Conservation (phyloP, 768 basidiomycete species). For the Kwoniella newhampshirensis region DNA sequence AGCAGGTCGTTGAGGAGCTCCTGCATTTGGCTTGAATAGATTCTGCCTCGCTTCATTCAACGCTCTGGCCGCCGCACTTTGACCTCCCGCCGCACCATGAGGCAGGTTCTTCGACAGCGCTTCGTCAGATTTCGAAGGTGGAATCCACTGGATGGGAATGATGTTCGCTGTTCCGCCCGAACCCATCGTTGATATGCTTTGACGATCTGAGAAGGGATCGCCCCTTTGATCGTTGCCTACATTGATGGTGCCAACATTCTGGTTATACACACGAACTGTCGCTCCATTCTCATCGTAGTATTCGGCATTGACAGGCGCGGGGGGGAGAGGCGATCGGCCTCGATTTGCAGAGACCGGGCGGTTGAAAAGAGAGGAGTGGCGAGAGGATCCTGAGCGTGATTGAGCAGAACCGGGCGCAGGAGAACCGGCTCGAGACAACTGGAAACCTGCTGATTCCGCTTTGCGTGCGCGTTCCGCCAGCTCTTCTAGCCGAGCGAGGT, state of each 20-base stretch:
- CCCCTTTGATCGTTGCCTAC: slow-evolving; percentile 6
- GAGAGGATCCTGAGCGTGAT: slow-evolving; percentile 31
- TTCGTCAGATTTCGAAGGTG: slow-evolving; percentile 32
- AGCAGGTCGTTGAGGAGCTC: slow-evolving; percentile 41
- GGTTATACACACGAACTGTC: slow-evolving; percentile 30
- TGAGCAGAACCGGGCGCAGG: slow-evolving; percentile 24
- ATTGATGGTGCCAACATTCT: slow-evolving; percentile 32
- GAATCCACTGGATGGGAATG: slow-evolving; percentile 50
- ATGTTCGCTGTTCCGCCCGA: slow-evolving; percentile 37
- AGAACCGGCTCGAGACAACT: slow-evolving; percentile 43
- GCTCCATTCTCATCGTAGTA: slow-evolving; percentile 37
- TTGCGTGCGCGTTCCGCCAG: slow-evolving; percentile 41
- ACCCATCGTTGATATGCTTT: slow-evolving; percentile 35
- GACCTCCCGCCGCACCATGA: slow-evolving; percentile 13
- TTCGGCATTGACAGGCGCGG: slow-evolving; percentile 34
- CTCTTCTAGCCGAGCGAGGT: slow-evolving; percentile 43
- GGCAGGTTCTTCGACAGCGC: slow-evolving; percentile 12
- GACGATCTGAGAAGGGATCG: slow-evolving; percentile 48
- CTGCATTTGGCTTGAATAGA: slow-evolving; percentile 26
- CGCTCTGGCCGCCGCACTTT: slow-evolving; percentile 31
- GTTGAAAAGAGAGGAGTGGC: slow-evolving; percentile 5
- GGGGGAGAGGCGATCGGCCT: slow-evolving; percentile 33
- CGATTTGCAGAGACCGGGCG: slow-evolving; percentile 24
- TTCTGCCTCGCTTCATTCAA: slow-evolving; percentile 46
- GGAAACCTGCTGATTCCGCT: slow-evolving; percentile 49